Conservation (phyloP, 257 asterid species). For the Solanum stenotomum region DNA sequence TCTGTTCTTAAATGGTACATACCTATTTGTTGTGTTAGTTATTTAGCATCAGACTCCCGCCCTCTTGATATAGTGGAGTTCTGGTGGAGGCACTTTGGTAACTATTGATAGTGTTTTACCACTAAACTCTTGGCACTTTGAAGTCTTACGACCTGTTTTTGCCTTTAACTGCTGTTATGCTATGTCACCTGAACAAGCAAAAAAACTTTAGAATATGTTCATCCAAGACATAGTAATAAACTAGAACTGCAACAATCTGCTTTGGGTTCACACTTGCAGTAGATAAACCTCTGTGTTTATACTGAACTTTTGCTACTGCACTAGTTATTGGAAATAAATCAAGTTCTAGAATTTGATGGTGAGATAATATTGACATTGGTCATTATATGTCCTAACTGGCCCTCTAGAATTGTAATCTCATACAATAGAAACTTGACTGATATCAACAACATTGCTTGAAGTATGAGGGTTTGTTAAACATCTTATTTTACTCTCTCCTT, state of each 20-base stretch:
- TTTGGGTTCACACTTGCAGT: neutral
- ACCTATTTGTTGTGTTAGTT: neutral
- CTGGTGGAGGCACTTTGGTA: neutral
- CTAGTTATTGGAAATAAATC: neutral
- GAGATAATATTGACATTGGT: neutral
- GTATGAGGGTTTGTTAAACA: neutral
- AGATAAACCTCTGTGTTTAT: neutral
- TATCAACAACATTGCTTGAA: neutral
- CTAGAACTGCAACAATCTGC: neutral
- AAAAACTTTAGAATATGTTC: neutral
- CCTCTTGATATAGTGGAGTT: neutral
- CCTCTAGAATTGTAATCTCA: neutral
- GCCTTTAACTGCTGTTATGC: neutral
- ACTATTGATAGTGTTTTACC: neutral
- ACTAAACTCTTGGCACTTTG: neutral
- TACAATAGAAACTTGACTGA: neutral
- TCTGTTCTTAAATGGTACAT: constrained; percentile 87
- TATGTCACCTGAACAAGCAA: neutral
- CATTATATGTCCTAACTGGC: neutral
- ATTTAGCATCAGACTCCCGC: neutral
- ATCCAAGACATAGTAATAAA: neutral
- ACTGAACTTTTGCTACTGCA: neutral
- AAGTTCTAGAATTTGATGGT: neutral
- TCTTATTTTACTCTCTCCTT: neutral
- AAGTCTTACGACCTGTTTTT: neutral